Base-by-base conservation (phyloP, 371 early-diverging fungal species). In the Funneliformis caledonium region DNA sequence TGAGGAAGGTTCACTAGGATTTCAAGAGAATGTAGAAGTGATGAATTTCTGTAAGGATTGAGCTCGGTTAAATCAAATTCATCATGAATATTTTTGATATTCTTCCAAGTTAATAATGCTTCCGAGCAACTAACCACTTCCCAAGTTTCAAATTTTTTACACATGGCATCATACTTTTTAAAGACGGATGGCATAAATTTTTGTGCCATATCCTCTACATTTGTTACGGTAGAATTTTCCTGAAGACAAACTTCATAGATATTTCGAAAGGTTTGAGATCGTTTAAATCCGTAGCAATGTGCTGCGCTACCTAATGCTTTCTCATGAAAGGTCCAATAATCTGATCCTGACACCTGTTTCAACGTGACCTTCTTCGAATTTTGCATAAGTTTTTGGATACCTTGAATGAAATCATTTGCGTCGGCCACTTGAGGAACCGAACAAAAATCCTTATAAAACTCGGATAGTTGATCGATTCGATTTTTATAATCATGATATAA, bases 251-350 rank as follows among this genome's bases (percentile, higher is more conserved):
- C 19, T 9, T 76, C 64, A 59, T 62, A 76, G 47, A 76, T n/a
- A 43, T 76, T 76, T 33, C 37, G 42, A 76, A 76, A 76, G 8
- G 76, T 62, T 62, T 64, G 33, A 14, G 76, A 76, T 22, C 62
- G 14, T 5, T 14, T 10, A 62, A 43, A 61, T 22, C n/a, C 37
- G 22, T 37, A 47, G 31, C 45, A 50, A 33, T 37, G 37, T 45
- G 31, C 12, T 67, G 31, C 43, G 65, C 43, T 11, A 33, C 42
- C 33, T 31, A 26, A 43, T 62, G 61, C 37, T 81, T 76, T 5
- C 47, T 22, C 69, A 43, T 22, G 56, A 5, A 56, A 56, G 5
- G 16, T 2, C 56, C 56, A 56, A 56, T 56, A 56, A 56, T 56
- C 56, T 16, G 14, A 4, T 6, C 19, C 19, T 16, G 19, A 19